Percentiles rank a stretch among this genome's conserved stretches.
phyloP scores from a whole-genome alignment of 768 basidiomycete genomes.

The Mycena crocata region DNA sequence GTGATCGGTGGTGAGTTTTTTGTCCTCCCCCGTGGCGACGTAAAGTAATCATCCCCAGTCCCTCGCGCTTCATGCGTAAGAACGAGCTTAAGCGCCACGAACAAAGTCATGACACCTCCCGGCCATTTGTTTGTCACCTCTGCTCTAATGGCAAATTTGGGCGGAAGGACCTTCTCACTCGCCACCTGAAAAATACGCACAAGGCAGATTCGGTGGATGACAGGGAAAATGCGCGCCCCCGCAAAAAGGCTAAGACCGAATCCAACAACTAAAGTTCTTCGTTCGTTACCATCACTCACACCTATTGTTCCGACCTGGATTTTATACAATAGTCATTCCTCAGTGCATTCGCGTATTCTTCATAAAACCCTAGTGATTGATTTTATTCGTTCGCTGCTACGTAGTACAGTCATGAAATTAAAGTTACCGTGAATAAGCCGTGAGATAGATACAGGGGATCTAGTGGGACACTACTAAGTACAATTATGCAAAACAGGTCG shows the following conservation, averaged over 20 bases:
- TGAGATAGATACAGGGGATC: slow-evolving; percentile 29
- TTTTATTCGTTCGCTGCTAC: slow-evolving; percentile 19
- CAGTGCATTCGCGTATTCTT: slow-evolving; percentile 12
- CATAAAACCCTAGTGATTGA: slow-evolving; percentile 4
- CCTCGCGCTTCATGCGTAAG: slow-evolving; percentile 74
- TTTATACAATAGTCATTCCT: not conserved
- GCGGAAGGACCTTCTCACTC: slow-evolving; percentile 74
- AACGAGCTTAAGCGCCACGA: slow-evolving; percentile 85
- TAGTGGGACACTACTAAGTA: slow-evolving; percentile 3
- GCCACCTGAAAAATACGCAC: slow-evolving; percentile 73
- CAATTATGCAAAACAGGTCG: slow-evolving; percentile 27
- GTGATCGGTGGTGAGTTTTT: slow-evolving; percentile 68
- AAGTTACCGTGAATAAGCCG: slow-evolving; percentile 20
- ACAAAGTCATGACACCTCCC: slow-evolving; percentile 67
- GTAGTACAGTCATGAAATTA: slow-evolving; percentile 23
- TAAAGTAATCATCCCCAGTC: slow-evolving; percentile 47
- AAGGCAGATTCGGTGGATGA: slow-evolving; percentile 47
- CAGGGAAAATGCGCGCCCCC: slow-evolving; percentile 37
- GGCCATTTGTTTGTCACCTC: slow-evolving; percentile 68
- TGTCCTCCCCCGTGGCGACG: not conserved
- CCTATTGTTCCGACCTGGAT: not conserved
- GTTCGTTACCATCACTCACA: not conserved
- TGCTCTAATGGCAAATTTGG: slow-evolving; percentile 63
- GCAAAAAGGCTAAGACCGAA: slow-evolving; percentile 39
- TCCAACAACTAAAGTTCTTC: not conserved